Conservation (phyloP, 257 asterid species). For the Nicotiana undulata region DNA sequence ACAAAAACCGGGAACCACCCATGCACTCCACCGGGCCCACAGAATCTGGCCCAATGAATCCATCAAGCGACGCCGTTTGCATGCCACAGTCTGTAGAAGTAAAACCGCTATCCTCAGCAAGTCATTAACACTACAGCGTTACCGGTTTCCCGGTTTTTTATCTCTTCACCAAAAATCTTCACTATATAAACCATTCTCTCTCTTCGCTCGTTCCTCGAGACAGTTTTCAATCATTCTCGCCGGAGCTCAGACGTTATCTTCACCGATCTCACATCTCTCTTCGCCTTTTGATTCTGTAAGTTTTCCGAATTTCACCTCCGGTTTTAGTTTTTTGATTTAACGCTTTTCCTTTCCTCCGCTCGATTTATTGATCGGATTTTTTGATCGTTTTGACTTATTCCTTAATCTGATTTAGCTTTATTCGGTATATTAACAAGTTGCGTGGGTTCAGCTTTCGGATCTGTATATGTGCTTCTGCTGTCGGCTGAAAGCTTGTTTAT, state of each 20-base stretch:
- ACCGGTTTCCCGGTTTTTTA: conserved; percentile 6
- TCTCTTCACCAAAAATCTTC: neutral
- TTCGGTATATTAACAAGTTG: neutral
- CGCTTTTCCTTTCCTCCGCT: neutral
- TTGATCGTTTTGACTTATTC: neutral
- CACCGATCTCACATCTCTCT: neutral
- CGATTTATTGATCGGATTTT: neutral
- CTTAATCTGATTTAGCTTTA: neutral
- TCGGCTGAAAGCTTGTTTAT: neutral
- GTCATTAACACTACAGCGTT: neutral
- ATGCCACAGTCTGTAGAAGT: neutral
- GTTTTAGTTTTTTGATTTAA: neutral
- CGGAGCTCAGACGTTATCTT: conserved; percentile 8
- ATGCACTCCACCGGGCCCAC: neutral
- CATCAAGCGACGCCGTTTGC: neutral
- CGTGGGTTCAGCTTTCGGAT: neutral
- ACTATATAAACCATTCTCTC: neutral
- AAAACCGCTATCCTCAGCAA: neutral
- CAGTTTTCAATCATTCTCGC: neutral
- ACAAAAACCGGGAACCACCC: neutral
- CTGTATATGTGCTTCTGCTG: neutral
- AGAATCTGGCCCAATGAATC: neutral
- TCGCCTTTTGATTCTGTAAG: neutral
- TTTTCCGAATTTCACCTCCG: neutral
- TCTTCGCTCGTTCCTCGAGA: neutral